Evolutionary conservation across 257 asterid species (phyloP).

Genomic region (Salvia rosmarinus): DNA sequence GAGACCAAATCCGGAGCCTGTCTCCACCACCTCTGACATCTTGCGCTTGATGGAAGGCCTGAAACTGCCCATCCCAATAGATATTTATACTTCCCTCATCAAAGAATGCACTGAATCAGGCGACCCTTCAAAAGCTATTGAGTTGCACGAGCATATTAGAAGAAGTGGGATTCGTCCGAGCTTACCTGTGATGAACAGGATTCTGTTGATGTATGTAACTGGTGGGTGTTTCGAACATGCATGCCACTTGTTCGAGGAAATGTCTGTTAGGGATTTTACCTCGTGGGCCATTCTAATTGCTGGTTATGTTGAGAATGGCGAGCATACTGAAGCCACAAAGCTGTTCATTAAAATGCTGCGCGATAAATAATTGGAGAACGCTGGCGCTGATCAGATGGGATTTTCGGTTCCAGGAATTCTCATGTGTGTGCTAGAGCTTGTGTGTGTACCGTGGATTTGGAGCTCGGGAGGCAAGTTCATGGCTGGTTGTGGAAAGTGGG

Average conservation of each 20-base stretch:
- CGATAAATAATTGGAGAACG: constrained; percentile 32
- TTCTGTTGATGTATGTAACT: constrained; percentile 53
- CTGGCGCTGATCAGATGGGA: constrained; percentile 36
- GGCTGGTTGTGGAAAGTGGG: constrained; percentile 73
- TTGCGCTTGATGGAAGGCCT: constrained; percentile 65
- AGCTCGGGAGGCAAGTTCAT: constrained; percentile 71
- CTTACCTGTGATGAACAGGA: constrained; percentile 46
- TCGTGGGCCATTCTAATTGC: constrained; percentile 72
- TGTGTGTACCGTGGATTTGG: constrained; percentile 42
- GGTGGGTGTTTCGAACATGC: constrained; percentile 51
- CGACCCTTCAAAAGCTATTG: constrained; percentile 55
- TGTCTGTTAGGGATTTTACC: constrained; percentile 52
- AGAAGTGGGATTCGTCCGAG: constrained; percentile 39
- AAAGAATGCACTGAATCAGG: constrained; percentile 59
- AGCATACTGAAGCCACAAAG: constrained; percentile 38
- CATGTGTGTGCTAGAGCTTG: constrained; percentile 70
- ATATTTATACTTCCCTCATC: constrained; percentile 60
- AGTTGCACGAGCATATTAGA: constrained; percentile 51
- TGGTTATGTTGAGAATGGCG: constrained; percentile 58
- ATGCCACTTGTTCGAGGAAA: constrained; percentile 64
- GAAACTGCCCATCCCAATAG: constrained; percentile 50
- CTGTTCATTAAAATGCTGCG: constrained; percentile 55
- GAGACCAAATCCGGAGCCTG: constrained; percentile 33
- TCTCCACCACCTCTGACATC: constrained; percentile 60
- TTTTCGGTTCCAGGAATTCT: constrained; percentile 57